Base-by-base conservation (phyloP, 1,284 basidiomycete species). In the Pseudomicrostroma phylloplanum region DNA sequence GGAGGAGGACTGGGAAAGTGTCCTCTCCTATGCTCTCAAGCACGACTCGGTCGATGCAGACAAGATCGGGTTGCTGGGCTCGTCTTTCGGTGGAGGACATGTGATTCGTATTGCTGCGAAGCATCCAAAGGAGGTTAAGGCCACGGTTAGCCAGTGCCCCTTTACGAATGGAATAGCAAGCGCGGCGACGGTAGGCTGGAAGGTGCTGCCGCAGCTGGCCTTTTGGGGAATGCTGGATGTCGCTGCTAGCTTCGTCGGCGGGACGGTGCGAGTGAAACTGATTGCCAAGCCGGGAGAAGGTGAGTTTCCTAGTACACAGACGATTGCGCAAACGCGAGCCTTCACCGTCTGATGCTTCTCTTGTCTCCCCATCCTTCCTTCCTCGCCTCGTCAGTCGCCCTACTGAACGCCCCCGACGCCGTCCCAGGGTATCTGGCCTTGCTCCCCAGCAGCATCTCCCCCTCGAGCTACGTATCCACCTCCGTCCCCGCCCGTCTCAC, bases 31-130 rank as follows among this genome's bases (percentile, higher is more conserved):
- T 51, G 43, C 55, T 8, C 25, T 41, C 9, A n/a, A 19, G 41
- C 19, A 19, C 15, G 36, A 64, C 2, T 26, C 56, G 19, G 70
- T 76, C 11, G 70, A 76, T 26, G 43, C 58, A 25, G 21, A 60
- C 4, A 39, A 67, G 8, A 64, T 76, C n/a, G 74, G 66, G 6
- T 58, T 74, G 26, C 75, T 72, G 55, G 73, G 72, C 0, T 67
- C 61, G 13, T 68, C 64, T 23, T 76, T 76, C 57, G 67, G 70
- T 6, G 74, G 74, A n/a, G 73, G 70, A 0, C 71, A 76, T 62
- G 72, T 67, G 1, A 72, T 76, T 25, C 59, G 56, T 19, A 51
- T 70, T 15, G 71, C 74, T 0, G 68, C 70, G 0, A 59, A 61
- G 7, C 65, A 76, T 39, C 49, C 62, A 6, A 51, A 59, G 58